Conservation (phyloP, 1,284 basidiomycete genomes). For the Neonothopanus nambi region DNA sequence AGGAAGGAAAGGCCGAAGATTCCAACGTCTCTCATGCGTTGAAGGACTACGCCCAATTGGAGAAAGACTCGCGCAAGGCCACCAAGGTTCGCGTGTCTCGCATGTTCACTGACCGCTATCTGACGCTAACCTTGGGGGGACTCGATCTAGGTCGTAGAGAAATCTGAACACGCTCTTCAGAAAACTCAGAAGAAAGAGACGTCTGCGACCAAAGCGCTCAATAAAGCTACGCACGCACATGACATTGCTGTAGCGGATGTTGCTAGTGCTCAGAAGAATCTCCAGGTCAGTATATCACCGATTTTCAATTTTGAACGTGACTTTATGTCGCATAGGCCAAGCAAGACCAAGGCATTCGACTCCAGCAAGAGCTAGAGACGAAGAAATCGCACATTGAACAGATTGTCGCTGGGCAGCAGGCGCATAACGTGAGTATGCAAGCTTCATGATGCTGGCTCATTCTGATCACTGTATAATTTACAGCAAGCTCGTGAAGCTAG, state of each 20-base stretch:
- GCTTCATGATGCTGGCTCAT: no score
- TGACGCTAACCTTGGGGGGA: not conserved
- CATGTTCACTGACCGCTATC: not conserved
- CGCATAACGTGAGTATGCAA: no score
- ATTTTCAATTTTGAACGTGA: no score
- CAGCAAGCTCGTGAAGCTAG: no score
- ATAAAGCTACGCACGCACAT: conserved; percentile 50
- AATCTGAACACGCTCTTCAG: conserved; percentile 44
- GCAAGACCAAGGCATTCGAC: no score
- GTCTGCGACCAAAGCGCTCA: conserved; percentile 42
- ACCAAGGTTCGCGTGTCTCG: conserved; percentile 40
- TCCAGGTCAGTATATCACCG: conserved; percentile 32
- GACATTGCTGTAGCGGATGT: conserved; percentile 45
- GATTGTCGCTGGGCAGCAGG: no score
- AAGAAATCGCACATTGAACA: no score
- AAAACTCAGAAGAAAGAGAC: conserved; percentile 51
- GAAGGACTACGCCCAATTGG: conserved; percentile 47
- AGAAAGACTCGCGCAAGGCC: conserved; percentile 47
- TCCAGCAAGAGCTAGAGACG: no score
- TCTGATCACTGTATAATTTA: no score
- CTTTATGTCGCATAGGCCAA: no score
- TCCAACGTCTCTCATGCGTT: conserved; percentile 42
- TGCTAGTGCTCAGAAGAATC: conserved; percentile 43
- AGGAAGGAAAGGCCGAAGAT: conserved; percentile 50
- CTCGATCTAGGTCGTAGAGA: conserved; percentile 37